These are phyloP conservation scores for Candida nonsorbophila DNA, from an alignment of 805 yeast species.

Conservation along the genomic window DNA sequence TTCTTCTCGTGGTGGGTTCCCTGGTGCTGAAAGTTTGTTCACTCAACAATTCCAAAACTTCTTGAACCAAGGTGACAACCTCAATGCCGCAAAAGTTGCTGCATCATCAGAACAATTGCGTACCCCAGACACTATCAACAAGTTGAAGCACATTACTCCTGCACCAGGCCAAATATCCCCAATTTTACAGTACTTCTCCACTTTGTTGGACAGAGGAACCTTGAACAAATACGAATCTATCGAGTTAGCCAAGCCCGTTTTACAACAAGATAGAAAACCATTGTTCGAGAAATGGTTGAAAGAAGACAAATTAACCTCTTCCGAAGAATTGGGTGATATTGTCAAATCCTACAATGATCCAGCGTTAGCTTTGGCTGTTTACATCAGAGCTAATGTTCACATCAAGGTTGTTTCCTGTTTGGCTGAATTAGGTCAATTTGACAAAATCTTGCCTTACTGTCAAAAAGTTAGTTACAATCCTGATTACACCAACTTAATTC, in stretches of 20 bases:
- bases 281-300: constrained; percentile 93
- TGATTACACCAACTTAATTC: constrained; percentile 83
- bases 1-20: constrained; percentile 93
- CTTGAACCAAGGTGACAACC: constrained; percentile 79
- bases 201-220: constrained; percentile 86
- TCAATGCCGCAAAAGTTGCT: constrained; percentile 93
- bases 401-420: constrained; percentile 85
- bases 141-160: constrained; percentile 84
- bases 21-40: constrained; percentile 94
- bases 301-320: constrained; percentile 88
- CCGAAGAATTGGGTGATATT: constrained; percentile 97
- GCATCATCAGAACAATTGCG: constrained; percentile 91
- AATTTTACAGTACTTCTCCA: constrained; percentile 85
- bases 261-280: constrained; percentile 92
- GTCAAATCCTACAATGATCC: constrained; percentile 79
- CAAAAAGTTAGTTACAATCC: constrained; percentile 85
- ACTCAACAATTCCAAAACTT: constrained; percentile 85
- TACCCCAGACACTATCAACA: constrained; percentile 90
- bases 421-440: constrained; percentile 96
- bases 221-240: constrained; percentile 89
- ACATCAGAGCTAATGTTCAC: constrained; percentile 75
- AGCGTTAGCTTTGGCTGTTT: constrained; percentile 84
- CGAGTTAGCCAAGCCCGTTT: constrained; percentile 91
- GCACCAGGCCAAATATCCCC: constrained; percentile 95
- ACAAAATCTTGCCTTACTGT: constrained; percentile 90